Base-by-base conservation (phyloP, 306 rosid species). In the Quercus suber region DNA sequence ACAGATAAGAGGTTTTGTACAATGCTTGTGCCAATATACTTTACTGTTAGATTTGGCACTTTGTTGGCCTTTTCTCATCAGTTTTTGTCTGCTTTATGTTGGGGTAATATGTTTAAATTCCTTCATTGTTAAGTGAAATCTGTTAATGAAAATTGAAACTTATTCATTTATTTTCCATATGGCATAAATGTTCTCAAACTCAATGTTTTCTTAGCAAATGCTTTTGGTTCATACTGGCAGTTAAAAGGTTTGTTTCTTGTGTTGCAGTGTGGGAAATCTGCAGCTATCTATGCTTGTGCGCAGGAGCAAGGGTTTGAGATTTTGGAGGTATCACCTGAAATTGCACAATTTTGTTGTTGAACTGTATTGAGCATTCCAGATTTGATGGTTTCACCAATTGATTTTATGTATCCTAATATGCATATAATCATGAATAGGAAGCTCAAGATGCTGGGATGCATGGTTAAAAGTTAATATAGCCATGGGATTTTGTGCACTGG, bases 211-310 rank as follows among this genome's bases (percentile, higher is more conserved):
- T 30, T 9, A 59, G 45, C 67, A 53, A 75, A 67, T 78, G 61
- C 58, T 82, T 76, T 11, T 77, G 59, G 27, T 76, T 73, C 18
- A 65, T 52, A 30, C 45, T 55, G 78, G 61, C 77, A 58, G 60
- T 76, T 84, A 57, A 87, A 74, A 65, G 73, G 59, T 75, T 19
- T 81, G 41, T 55, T 63, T 79, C 20, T 73, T 19, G 73, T 82
- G 43, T 80, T 89, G 91, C 88, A 94, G 99, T 86, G 99, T 85
- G 99, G 97, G 84, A 94, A 94, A 74, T 89, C 99, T 78, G 97
- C 99, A 23, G 97, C 97, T 75, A 83, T 94, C 65, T 89, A 94
- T 92, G 99, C 97, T 55, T 92, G 99, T 85, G 97, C 97, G 15
- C 83, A 73, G 74, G 99, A 92, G 83, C 97, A 85, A 86, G 97